These are phyloP conservation scores for Domatiomyces globalis DNA, from an alignment of 2,329 filamentous ascomycete genomes.

Conservation along the genomic window DNA sequence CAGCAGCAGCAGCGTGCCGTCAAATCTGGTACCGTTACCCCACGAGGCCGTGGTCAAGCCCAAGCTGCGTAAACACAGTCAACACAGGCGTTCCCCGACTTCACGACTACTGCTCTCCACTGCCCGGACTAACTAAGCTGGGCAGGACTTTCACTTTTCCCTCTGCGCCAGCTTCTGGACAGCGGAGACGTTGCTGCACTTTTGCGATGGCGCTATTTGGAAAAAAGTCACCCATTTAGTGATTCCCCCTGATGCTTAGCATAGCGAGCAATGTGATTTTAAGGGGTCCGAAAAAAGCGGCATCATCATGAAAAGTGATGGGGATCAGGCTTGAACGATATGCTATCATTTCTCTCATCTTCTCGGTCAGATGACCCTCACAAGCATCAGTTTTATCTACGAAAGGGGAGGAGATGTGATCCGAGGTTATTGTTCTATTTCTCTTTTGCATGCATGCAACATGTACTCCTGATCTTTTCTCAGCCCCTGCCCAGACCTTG, in stretches of 20 bases:
- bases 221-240: neutral
- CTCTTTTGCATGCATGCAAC: neutral
- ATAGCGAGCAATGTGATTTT: neutral
- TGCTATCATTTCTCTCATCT: neutral
- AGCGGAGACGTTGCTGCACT: neutral
- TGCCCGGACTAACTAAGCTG: neutral
- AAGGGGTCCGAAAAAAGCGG: neutral
- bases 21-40: conserved; percentile 40
- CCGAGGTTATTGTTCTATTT: neutral
- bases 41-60: conserved; percentile 33
- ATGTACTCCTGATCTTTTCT: neutral
- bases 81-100: neutral
- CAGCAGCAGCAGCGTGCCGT: conserved; percentile 50
- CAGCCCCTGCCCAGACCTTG: neutral
- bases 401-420: neutral
- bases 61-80: conserved; percentile 27
- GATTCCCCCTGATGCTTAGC: neutral
- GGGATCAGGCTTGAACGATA: neutral
- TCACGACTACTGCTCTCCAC: neutral
- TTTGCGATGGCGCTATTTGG: neutral
- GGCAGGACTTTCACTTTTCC: neutral
- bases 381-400: neutral
- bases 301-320: neutral
- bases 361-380: neutral
- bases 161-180: neutral